Evolutionary conservation across 176 grass and related monocot species (phyloP).

Genomic region (Poa annua): DNA sequence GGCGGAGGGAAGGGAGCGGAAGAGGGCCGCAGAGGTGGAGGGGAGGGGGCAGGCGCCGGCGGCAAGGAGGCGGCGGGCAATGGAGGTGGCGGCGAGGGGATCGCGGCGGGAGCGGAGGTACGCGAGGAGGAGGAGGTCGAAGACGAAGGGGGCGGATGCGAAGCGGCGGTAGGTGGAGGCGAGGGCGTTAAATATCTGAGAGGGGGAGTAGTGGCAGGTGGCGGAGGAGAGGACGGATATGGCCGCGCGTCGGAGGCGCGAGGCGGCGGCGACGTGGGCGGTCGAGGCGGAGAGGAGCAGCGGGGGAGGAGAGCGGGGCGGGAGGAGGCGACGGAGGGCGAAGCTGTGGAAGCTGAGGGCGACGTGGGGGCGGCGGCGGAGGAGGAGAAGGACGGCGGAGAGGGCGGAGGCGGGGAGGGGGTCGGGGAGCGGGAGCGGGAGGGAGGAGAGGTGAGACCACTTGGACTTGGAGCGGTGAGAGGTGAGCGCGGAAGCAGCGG

Average conservation of each 20-base stretch:
- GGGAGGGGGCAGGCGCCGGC: constrained; percentile 26
- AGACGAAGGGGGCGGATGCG: constrained; percentile 36
- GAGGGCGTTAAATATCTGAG: constrained; percentile 38
- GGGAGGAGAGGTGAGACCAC: constrained; percentile 51
- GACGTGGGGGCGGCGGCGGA: constrained; percentile 38
- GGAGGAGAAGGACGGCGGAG: constrained; percentile 42
- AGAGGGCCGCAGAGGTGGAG: constrained; percentile 24
- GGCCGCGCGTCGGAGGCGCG: constrained; percentile 34
- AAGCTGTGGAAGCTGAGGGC: constrained; percentile 47
- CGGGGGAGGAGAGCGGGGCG: not conserved
- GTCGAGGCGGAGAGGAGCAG: constrained; percentile 23
- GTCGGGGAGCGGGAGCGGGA: constrained; percentile 28
- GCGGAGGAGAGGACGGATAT: constrained; percentile 31
- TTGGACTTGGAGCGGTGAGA: constrained; percentile 48
- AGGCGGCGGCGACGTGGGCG: constrained; percentile 35
- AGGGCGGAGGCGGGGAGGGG: constrained; percentile 31
- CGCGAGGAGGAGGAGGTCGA: constrained; percentile 54
- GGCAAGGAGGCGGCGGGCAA: constrained; percentile 24
- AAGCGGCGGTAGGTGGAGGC: constrained; percentile 43
- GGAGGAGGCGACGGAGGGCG: constrained; percentile 30
- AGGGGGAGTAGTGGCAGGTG: constrained; percentile 27
- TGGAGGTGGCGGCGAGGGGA: constrained; percentile 21
- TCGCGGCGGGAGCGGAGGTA: constrained; percentile 43
- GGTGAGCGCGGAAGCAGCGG: constrained; percentile 30
- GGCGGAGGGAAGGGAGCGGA: constrained; percentile 37